Conservation (phyloP, 257 asterid genomes). For the Cruciata laevipes region DNA sequence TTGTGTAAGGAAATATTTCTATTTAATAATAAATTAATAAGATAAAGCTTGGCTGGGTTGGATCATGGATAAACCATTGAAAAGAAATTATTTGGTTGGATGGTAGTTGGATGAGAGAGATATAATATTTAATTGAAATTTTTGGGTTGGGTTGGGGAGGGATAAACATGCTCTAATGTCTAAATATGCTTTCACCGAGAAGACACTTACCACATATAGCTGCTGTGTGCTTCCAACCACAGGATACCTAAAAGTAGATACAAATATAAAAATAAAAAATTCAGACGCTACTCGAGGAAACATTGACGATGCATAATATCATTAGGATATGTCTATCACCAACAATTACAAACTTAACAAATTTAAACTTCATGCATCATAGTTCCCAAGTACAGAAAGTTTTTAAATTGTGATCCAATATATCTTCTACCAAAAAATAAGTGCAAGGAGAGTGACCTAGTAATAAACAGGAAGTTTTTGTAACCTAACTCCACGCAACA, state of each 20-base stretch:
- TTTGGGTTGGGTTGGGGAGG: too few species aligned
- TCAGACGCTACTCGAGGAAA: background rate
- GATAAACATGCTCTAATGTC: too few species aligned
- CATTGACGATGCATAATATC: background rate
- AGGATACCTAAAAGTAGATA: constrained; percentile 58
- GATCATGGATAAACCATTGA: too few species aligned
- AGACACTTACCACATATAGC: constrained; percentile 74
- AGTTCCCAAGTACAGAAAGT: background rate
- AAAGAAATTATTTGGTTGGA: too few species aligned
- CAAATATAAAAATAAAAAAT: too few species aligned
- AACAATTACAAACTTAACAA: background rate
- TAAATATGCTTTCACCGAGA: background rate
- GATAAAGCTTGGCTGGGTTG: too few species aligned
- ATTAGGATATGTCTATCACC: background rate
- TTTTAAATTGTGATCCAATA: background rate
- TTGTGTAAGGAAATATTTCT: too few species aligned
- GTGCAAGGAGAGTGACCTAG: background rate
- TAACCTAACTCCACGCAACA: background rate
- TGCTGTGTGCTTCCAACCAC: constrained; percentile 99
- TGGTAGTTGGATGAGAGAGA: too few species aligned
- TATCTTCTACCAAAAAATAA: background rate
- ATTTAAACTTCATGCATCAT: background rate
- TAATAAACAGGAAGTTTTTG: background rate
- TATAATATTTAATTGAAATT: too few species aligned
- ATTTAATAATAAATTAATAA: too few species aligned